Base-by-base conservation (phyloP, 495 filamentous ascomycete species). In the Daldinia grandis region DNA sequence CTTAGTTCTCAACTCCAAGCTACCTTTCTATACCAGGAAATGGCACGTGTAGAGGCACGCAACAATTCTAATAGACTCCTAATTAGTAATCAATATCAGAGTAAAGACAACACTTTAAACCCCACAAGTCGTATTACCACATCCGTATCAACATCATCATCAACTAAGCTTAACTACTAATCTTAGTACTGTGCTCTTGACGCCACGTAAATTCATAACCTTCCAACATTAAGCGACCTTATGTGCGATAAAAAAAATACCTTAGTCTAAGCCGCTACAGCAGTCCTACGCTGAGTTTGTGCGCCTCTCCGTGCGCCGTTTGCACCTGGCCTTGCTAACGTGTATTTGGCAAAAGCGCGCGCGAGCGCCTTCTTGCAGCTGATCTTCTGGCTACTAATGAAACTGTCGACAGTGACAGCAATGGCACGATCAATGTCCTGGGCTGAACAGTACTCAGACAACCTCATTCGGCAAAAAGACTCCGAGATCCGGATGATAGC, bases 281-380 rank as follows among this genome's bases (percentile, higher is more conserved):
- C 53, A 21, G 70, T 64, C 17, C 68, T 71, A 33, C 68, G 73
- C 27, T 72, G 73, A 24, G 73, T 12, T 27, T 72, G 68, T 30
- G 58, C 69, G 1, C 68, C 65, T 55, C 57, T 69, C 24, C 62
- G 69, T 21, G 66, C 38, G 27, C 38, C 40, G 1, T 10, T 47
- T 21, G 58, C 62, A 27, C 81, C 79, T 0, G 83, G 83, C 72
- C 84, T 74, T 5, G 82, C 81, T 37, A 89, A 78, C 1, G 87
- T 89, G 64, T 97, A 99, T 87, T 99, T 99, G 66, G 96, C 94
- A 87, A 99, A 99, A 15, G 96, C 94, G 64, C 96, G 86, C 10
- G 93, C 93, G 58, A 99, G 87, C 30, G 95, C 94, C 86, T 97
- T 98, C 89, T 98, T 99, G 82, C 92, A 94, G 83, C 91, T 94